Base-by-base conservation (phyloP, 352 stramenopile genomes). In the Pythium scleroteichum region DNA sequence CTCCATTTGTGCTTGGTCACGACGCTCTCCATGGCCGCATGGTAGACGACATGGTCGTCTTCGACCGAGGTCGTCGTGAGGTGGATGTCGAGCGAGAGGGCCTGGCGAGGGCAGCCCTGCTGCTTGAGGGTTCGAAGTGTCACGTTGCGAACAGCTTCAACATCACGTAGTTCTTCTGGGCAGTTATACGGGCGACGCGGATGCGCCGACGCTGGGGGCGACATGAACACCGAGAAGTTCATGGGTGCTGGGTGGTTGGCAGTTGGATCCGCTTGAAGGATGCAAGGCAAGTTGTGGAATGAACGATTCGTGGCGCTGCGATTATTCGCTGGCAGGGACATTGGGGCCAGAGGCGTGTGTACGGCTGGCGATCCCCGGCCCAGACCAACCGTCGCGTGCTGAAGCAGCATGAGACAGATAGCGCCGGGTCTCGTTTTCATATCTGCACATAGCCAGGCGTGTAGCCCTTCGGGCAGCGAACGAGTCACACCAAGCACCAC, bases 21-120 rank as follows among this genome's bases (percentile, higher is more conserved):
- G 16, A 84, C 44, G 50, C 75, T 85, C 22, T 70, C 67, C 61
- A 87, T 70, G 22, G 61, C 72, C 66, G 66, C 79, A 62, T 79
- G 67, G 66, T 88, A 85, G 4, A 82, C 61, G 14, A 83, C 68
- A 48, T 77, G 74, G 56, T 74, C 62, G 20, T 68, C 53, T 29
- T 75, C 67, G 27, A 73, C 45, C 3, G 66, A 68, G 14, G 75
- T 66, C 16, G 74, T 73, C 16, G 62, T 56, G 42, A 88, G 54
- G 42, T 71, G 66, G 23, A 86, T 62, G 35, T 81, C 68, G 12
- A 88, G 55, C 3, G 78, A 74, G n/a, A 88, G 70, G 4, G 74
- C 76, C 22, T 61, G 58, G 39, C 45, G 52, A 29, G 29, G 6
- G 22, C 29, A 46, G 17, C 12, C 19, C 26, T 54, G 14, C 24